Evolutionary conservation across 1,139 yeast genomes (phyloP).

Genomic region (Kodamaea plutei): DNA sequence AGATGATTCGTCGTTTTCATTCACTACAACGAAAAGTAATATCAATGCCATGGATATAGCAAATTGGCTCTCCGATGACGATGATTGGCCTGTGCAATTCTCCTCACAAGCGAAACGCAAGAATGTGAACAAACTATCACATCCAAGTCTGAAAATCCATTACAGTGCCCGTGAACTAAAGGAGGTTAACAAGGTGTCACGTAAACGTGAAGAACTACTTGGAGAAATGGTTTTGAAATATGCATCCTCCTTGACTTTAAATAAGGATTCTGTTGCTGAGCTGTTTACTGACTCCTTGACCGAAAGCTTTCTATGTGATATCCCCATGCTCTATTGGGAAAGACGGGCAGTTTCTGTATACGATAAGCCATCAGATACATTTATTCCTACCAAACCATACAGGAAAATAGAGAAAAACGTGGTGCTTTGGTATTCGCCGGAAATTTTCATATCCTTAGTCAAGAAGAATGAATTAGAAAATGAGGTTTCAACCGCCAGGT

Average conservation of each 20-base stretch:
- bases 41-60: slow-evolving; percentile 15
- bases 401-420: slow-evolving; percentile 39
- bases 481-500: slow-evolving; percentile 19
- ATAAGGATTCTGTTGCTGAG: slow-evolving; percentile 11
- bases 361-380: slow-evolving; percentile 43
- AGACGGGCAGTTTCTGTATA: slow-evolving; percentile 37
- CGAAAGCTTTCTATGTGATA: slow-evolving; percentile 12
- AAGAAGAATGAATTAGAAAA: slow-evolving; percentile 1
- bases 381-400: slow-evolving; percentile 47
- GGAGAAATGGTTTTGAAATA: slow-evolving; percentile 46
- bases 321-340: slow-evolving; percentile 36
- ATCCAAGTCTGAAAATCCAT: slow-evolving; percentile 7
- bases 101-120: neutral
- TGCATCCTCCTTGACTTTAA: slow-evolving; percentile 15
- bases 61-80: slow-evolving; percentile 21
- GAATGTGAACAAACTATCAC: neutral
- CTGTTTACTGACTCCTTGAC: slow-evolving; percentile 13
- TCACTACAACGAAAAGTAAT: slow-evolving; percentile 7
- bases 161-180: slow-evolving; percentile 34
- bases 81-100: neutral
- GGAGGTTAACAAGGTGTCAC: slow-evolving; percentile 46
- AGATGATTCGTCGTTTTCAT: slow-evolving; percentile 13
- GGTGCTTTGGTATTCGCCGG: slow-evolving; percentile 45
- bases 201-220: slow-evolving; percentile 49
- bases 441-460: slow-evolving; percentile 30